These are phyloP conservation scores for Coleophoma cylindrospora DNA, from an alignment of 2,329 filamentous ascomycete species.

Conservation along the genomic window DNA sequence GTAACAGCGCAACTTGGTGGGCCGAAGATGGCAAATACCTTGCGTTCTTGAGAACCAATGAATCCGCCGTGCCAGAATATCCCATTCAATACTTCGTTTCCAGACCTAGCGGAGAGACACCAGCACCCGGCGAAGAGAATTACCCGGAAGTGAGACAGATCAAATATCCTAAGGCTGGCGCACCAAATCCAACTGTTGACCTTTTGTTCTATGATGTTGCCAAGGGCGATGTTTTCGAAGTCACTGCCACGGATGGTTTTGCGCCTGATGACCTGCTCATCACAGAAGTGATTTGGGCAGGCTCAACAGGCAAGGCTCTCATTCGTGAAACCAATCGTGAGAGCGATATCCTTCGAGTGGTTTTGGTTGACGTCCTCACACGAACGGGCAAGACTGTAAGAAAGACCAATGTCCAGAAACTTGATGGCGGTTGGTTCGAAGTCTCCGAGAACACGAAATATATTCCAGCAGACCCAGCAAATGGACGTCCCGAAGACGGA, in stretches of 20 bases:
- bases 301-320: constrained; percentile 65
- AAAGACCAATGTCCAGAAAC: constrained; percentile 69
- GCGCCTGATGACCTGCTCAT: constrained; percentile 79
- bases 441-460: constrained; percentile 81
- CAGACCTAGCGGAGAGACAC: constrained; percentile 69
- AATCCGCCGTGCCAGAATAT: constrained; percentile 85
- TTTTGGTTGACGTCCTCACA: constrained; percentile 72
- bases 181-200: constrained; percentile 86
- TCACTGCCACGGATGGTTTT: constrained; percentile 75
- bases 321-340: constrained; percentile 92
- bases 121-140: constrained; percentile 68
- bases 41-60: constrained; percentile 90
- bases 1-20: constrained; percentile 91
- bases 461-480: constrained; percentile 75
- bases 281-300: constrained; percentile 89
- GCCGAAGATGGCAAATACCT: constrained; percentile 83
- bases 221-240: constrained; percentile 72
- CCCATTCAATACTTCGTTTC: constrained; percentile 92
- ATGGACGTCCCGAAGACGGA: constrained; percentile 75
- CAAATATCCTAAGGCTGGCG: constrained; percentile 96
- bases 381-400: constrained; percentile 76
- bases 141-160: constrained; percentile 89
- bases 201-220: constrained; percentile 83
- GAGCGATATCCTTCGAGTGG: constrained; percentile 83
- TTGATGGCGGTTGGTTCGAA: constrained; percentile 98